Conservation (phyloP, 805 yeast species). For the Starmerella sp. region DNA sequence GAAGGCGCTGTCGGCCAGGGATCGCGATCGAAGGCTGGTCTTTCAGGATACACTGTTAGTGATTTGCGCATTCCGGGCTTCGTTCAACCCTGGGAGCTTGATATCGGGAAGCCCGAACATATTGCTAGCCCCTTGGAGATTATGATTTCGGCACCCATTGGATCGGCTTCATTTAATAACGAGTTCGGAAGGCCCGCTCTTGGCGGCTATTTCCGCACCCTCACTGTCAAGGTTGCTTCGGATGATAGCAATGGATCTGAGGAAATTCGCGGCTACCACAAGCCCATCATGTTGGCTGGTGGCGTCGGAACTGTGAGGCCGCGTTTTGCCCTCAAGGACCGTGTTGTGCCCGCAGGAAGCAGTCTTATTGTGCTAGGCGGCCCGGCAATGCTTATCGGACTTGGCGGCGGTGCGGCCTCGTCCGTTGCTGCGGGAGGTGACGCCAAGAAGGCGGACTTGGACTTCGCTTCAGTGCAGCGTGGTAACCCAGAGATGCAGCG, state of each 20-base stretch:
- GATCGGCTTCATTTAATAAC: slow-evolving; percentile 95
- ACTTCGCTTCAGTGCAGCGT: slow-evolving; percentile 97
- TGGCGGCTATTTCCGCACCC: slow-evolving; percentile 90
- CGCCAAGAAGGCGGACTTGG: slow-evolving; percentile 66
- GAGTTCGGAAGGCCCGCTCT: slow-evolving; percentile 98
- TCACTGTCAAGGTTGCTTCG: slow-evolving; percentile 66
- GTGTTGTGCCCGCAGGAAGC: slow-evolving; percentile 83
- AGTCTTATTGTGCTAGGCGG: slow-evolving; percentile 92
- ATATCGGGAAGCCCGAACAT: slow-evolving; percentile 82
- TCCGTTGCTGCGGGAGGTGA: slow-evolving; percentile 85
- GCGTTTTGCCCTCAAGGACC: slow-evolving; percentile 75
- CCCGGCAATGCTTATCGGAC: slow-evolving; percentile 92
- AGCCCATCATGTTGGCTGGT: slow-evolving; percentile 99
- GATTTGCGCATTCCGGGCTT: slow-evolving; percentile 78
- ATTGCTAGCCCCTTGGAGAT: slow-evolving; percentile 88
- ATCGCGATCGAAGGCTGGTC: slow-evolving; percentile 91
- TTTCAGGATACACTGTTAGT: slow-evolving; percentile 84
- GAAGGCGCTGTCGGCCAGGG: slow-evolving; percentile 99
- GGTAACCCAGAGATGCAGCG: slow-evolving; percentile 99
- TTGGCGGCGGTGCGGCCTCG: slow-evolving; percentile 99
- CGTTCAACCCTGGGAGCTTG: slow-evolving; percentile 90
- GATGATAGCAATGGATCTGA: slow-evolving; percentile 36
- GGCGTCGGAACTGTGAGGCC: slow-evolving; percentile 97
- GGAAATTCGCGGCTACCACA: slow-evolving; percentile 91
- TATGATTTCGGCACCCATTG: slow-evolving; percentile 94